Evolutionary conservation across 2,329 filamentous ascomycete genomes (phyloP), one percentile per base, ranked within the genome.

Genomic region (Sordariomycetes sp.): DNA sequence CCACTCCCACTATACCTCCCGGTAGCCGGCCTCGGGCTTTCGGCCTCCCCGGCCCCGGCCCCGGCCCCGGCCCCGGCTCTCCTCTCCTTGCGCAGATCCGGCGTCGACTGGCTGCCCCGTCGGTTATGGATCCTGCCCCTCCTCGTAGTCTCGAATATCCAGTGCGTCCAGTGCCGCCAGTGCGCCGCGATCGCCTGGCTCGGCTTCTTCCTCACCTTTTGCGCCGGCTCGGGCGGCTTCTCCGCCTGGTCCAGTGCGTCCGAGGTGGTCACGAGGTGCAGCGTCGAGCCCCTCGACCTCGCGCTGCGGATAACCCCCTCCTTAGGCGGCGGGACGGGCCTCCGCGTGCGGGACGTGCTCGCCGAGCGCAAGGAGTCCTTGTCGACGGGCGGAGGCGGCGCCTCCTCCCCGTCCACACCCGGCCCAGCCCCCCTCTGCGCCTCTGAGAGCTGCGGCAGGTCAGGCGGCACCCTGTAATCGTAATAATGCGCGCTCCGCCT

Each of bases 241-340:
- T 59, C 64, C 50, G 65, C 63, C n/a, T 68, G 62, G 22, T 69
- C 69, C 17, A 81, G 61, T 1, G 73, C 74, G 20, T 81, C 79
- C 7, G 76, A 75, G 0, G 82, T 84, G 10, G 88, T 87, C 45
- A 95, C 90, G 4, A 95, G 81, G 66, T 96, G 90, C 35, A 96
- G 78, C 61, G 90, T 94, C 62, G 90, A 96, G 51, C 89, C 87
- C 60, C 89, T 79, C 62, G 88, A 87, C 63, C 86, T 78, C 59
- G 87, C 83, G 61, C 83, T 84, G 62, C 83, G 76, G 58, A 86
- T 69, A 12, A 82, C 72, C 15, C 83, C 81, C 67, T 96, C 91
- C 68, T 96, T 96, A 1, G 92, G 90, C 50, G 92, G 92, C 10
- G 87, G 89, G 48, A 89, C 76, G 6, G 91, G 82, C 42, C 80